These are phyloP conservation scores for Sophora flavescens DNA, from an alignment of 306 rosid genomes.

Conservation along the genomic window DNA sequence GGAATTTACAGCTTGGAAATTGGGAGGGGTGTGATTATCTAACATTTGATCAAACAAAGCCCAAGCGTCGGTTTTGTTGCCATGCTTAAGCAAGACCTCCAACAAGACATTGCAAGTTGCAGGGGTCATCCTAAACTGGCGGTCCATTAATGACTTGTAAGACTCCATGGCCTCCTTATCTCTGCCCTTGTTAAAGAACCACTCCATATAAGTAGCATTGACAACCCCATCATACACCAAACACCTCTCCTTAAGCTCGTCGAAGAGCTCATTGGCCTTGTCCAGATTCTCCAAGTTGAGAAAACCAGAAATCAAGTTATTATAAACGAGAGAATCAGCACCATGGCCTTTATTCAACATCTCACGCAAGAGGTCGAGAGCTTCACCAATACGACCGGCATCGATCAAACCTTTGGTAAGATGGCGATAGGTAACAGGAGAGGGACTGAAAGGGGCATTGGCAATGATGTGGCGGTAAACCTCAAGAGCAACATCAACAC, in stretches of 20 bases:
- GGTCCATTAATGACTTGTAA: constrained; percentile 70
- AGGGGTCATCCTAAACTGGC: constrained; percentile 83
- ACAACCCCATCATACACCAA: constrained; percentile 93
- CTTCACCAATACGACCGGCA: constrained; percentile 72
- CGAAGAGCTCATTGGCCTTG: constrained; percentile 86
- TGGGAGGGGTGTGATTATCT: constrained; percentile 92
- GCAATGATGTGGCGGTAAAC: constrained; percentile 74
- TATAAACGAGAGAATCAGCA: constrained; percentile 87
- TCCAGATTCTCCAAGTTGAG: constrained; percentile 74
- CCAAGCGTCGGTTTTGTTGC: constrained; percentile 68
- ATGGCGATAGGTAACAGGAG: constrained; percentile 81
- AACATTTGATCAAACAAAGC: constrained; percentile 77
- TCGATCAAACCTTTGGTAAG: constrained; percentile 83
- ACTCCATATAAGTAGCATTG: constrained; percentile 86
- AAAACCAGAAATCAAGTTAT: constrained; percentile 79
- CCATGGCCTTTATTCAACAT: constrained; percentile 90
- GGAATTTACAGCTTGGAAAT: constrained; percentile 84
- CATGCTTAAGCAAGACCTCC: constrained; percentile 79
- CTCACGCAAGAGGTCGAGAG: constrained; percentile 85
- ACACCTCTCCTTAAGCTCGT: constrained; percentile 91
- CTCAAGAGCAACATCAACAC: constrained; percentile 78
- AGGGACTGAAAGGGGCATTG: constrained; percentile 83
- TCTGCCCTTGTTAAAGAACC: constrained; percentile 74
- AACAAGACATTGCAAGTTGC: constrained; percentile 87
- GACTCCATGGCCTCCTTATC: constrained; percentile 92